A percentile compares a stretch with the other conserved stretches of the same genome.
Evolutionary conservation across 2,329 filamentous ascomycete genomes (phyloP).

Genomic region (Neurospora crassa): DNA sequence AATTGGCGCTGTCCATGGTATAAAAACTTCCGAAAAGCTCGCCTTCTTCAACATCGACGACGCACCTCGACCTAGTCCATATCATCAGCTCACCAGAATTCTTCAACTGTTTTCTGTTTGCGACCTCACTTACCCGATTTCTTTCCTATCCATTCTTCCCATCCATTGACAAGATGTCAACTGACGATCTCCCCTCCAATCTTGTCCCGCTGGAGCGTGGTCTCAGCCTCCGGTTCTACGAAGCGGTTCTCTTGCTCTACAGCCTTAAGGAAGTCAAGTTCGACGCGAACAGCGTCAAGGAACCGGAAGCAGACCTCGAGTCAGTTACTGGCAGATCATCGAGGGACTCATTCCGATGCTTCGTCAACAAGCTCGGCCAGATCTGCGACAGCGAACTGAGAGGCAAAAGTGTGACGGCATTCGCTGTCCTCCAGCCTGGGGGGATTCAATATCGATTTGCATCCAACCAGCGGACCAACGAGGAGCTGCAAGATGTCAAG

Average conservation of each 20-base stretch:
- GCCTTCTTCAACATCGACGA: background rate
- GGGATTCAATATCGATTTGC: constrained; percentile 20
- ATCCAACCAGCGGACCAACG: constrained; percentile 19
- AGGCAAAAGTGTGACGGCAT: constrained; percentile 19
- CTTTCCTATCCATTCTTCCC: background rate
- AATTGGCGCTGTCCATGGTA: background rate
- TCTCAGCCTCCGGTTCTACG: constrained; percentile 12
- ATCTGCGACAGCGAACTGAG: constrained; percentile 19
- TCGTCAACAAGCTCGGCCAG: constrained; percentile 21
- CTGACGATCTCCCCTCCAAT: background rate
- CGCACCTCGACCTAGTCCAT: background rate
- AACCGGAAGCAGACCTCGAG: constrained; percentile 7
- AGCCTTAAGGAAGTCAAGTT: constrained; percentile 3
- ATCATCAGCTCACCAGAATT: background rate
- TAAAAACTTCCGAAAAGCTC: background rate
- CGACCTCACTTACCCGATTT: background rate
- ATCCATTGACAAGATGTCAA: background rate
- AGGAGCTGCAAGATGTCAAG: constrained; percentile 4
- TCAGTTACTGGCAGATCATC: background rate
- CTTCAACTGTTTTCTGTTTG: background rate
- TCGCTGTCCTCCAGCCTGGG: constrained; percentile 17
- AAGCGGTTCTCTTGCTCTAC: constrained; percentile 8
- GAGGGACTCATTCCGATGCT: constrained; percentile 15
- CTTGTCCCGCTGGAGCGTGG: background rate
- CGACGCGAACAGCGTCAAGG: background rate